Conservation (phyloP, 352 stramenopile species). For the Phytophthora constricta region DNA sequence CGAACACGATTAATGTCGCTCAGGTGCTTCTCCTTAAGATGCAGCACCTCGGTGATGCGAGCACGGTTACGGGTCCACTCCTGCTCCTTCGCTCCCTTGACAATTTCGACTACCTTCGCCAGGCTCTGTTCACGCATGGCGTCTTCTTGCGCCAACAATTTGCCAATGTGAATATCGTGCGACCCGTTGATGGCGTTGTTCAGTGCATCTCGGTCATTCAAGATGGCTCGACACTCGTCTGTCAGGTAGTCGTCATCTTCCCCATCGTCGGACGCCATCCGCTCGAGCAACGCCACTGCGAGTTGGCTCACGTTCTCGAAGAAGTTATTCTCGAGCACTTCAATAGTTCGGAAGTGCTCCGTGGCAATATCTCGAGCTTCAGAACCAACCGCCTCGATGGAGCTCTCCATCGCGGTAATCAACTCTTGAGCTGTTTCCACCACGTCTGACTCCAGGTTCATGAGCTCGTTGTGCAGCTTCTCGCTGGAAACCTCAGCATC, state of each 20-base stretch:
- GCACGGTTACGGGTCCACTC: conserved; percentile 81
- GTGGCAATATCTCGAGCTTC: conserved; percentile 72
- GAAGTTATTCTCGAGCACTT: conserved; percentile 93
- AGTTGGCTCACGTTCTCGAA: conserved; percentile 88
- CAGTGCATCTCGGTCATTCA: conserved; percentile 83
- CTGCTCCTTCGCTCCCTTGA: conserved; percentile 65
- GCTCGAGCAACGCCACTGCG: conserved; percentile 74
- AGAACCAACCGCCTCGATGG: conserved; percentile 67
- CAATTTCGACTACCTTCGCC: conserved; percentile 68
- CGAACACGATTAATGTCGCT: conserved; percentile 64
- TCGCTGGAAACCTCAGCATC: conserved; percentile 83
- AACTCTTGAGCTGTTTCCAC: conserved; percentile 79
- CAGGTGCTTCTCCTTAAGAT: conserved; percentile 78
- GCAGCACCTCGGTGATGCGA: conserved; percentile 75
- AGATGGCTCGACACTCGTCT: conserved; percentile 79
- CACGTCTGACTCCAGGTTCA: conserved; percentile 90
- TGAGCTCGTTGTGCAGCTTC: conserved; percentile 86
- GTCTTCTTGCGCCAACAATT: conserved; percentile 87
- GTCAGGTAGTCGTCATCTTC: conserved; percentile 84
- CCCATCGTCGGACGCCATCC: conserved; percentile 77
- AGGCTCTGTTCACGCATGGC: conserved; percentile 82
- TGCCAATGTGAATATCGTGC: conserved; percentile 93
- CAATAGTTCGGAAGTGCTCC: conserved; percentile 89
- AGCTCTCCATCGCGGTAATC: conserved; percentile 62
- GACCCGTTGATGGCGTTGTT: conserved; percentile 91